Base-by-base conservation (phyloP, 176 grass and related monocot species). In the Zoysia pacifica region DNA sequence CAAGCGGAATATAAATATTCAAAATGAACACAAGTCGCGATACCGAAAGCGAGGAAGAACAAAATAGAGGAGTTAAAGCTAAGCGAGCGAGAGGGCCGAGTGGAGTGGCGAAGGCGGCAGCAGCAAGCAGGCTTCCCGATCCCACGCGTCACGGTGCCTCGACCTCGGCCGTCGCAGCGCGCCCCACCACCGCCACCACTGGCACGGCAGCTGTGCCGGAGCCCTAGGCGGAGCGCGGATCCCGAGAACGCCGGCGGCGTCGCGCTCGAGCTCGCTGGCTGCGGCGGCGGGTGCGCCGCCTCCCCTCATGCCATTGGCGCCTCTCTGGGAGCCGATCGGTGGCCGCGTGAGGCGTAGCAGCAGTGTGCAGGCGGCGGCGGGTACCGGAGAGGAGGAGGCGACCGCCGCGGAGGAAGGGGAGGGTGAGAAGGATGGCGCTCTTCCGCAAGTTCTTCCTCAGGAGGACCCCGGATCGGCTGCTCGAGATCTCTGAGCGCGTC, bases 401-500 rank as follows among this genome's bases (percentile, higher is more conserved):
- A 74, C 36, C 50, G 88, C n/a, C 11, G 58, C 3, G 54, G 76
- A 78, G 49, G 86, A 81, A 54, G 19, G 53, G 67, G 76, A 76
- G 65, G 82, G 19, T 37, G 79, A 73, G 41, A 65, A 73, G 74
- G 90, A 98, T 98, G 95, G 90, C 92, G 87, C 89, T 98, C 38
- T 98, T 98, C 81, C 91, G 89, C 81, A 94, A 93, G 84, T 85
- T 94, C 73, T 98, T 98, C 90, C 93, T 91, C 56, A 85, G 89
- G 75, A 98, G 95, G 92, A 93, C 96, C 79, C 92, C 96, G 81
- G 88, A 98, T 89, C 88, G 92, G 81, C 79, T 98, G 88, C 86
- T 94, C 70, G 96, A 94, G 92, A 98, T 98, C 74, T 93, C 96
- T 81, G 96, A 95, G 59, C 88, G 92, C 19, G 92, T 98, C 72